Percentiles rank a stretch among this genome's conserved stretches.
These are phyloP conservation scores for Boletellus ananas DNA, from an alignment of 768 basidiomycete genomes.

Conservation along the genomic window DNA sequence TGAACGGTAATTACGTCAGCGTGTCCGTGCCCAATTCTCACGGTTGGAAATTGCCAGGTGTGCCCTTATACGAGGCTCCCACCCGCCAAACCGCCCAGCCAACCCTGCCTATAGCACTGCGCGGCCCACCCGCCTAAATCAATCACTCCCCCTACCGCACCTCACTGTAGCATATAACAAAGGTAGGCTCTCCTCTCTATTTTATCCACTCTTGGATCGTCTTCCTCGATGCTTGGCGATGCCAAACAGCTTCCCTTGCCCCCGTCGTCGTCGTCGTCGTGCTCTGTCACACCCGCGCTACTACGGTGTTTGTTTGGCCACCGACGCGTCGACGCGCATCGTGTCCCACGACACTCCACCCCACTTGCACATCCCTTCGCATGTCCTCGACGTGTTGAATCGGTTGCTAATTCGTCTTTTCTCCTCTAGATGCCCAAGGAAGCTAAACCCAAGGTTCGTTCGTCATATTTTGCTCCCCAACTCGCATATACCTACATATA, in stretches of 20 bases:
- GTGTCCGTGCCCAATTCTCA: constrained; percentile 36
- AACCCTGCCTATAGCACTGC: constrained; percentile 37
- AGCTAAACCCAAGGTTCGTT: constrained; percentile 64
- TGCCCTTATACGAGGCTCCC: constrained; percentile 36
- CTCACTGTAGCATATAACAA: constrained; percentile 29
- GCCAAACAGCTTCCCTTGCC: constrained; percentile 4
- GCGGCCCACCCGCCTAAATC: constrained; percentile 34
- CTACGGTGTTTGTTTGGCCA: constrained; percentile 35
- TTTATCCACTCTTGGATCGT: constrained; percentile 22
- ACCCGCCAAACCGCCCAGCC: constrained; percentile 36
- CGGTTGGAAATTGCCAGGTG: constrained; percentile 28
- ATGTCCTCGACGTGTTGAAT: constrained; percentile 39
- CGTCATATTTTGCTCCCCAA: neutral
- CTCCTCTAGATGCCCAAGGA: constrained; percentile 73
- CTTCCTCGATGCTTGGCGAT: constrained; percentile 23
- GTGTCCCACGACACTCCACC: constrained; percentile 27
- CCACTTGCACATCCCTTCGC: constrained; percentile 30
- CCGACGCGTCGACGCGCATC: constrained; percentile 36
- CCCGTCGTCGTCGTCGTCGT: constrained; percentile 27
- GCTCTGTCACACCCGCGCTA: constrained; percentile 17
- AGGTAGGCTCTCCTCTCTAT: constrained; percentile 24
- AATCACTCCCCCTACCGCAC: constrained; percentile 20
- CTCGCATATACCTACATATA: constrained; percentile 16
- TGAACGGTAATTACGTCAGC: constrained; percentile 34
- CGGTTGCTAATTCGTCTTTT: constrained; percentile 32